Evolutionary conservation across 78 protist species (phyloP).

Genomic region (Planoprotostelium fungivorum): DNA sequence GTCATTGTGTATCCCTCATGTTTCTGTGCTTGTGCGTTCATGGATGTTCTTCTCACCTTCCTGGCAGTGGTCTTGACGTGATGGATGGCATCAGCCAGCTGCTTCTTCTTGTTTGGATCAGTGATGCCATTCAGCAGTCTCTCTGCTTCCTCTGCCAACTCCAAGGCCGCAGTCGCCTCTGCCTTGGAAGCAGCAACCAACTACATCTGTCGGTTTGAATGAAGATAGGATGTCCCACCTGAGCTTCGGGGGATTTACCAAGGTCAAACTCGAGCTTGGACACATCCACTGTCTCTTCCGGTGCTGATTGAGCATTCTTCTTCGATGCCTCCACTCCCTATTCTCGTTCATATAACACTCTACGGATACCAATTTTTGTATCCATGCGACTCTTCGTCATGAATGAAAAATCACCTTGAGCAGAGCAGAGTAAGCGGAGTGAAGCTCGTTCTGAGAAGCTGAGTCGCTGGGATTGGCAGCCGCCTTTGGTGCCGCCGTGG

Average conservation of each 20-base stretch:
- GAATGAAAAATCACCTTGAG: neutral
- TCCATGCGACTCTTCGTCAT: neutral
- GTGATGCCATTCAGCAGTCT: neutral
- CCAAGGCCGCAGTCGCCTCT: neutral
- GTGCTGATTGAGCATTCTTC: neutral
- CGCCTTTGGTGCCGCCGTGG: neutral
- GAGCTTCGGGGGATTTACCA: neutral
- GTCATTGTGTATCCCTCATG: neutral
- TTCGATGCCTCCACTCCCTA: neutral
- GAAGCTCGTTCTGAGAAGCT: neutral
- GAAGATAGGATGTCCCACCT: too few species aligned
- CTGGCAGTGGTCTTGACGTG: neutral
- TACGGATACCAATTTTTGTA: too few species aligned
- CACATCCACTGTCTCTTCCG: neutral
- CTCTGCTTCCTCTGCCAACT: neutral
- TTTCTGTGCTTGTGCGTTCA: neutral
- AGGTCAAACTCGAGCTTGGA: neutral
- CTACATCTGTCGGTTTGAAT: too few species aligned
- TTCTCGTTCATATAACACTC: neutral
- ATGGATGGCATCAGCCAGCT: neutral
- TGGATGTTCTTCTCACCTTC: neutral
- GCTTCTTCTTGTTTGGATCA: neutral
- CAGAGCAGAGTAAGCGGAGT: neutral
- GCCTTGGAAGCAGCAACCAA: neutral
- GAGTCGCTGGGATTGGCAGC: neutral